phyloP scores from a whole-genome alignment of 768 basidiomycete species.

The Boletus edulis region DNA sequence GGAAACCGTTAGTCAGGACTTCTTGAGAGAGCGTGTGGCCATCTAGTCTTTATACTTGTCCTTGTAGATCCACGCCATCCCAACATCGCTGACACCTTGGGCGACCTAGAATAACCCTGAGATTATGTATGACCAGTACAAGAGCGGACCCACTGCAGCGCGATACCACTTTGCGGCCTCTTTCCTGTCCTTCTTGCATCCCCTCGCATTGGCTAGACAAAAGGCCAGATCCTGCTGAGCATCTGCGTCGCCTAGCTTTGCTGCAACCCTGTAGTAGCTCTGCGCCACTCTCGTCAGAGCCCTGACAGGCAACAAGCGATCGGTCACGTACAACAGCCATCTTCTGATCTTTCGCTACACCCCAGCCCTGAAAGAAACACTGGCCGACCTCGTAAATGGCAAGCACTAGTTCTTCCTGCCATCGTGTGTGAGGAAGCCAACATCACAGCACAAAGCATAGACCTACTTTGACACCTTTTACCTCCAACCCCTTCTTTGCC shows the following conservation, averaged over 20 bases:
- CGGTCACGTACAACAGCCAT: conserved; percentile 71
- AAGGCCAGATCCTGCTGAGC: conserved; percentile 86
- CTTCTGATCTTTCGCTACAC: conserved; percentile 81
- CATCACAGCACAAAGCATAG: background rate
- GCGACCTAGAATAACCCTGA: conserved; percentile 38
- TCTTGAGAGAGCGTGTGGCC: background rate
- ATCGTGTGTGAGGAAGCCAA: background rate
- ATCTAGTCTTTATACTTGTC: conserved; percentile 55
- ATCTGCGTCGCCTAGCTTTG: conserved; percentile 80
- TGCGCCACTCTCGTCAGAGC: conserved; percentile 25
- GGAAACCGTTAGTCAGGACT: background rate
- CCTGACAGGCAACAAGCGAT: background rate
- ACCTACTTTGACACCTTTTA: conserved; percentile 52
- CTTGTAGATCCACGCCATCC: conserved; percentile 91
- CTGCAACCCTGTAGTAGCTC: conserved; percentile 85
- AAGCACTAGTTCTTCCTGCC: conserved; percentile 74
- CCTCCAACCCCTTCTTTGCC: conserved; percentile 52
- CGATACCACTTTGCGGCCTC: conserved; percentile 90
- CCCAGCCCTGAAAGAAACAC: conserved; percentile 93
- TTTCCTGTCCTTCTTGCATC: conserved; percentile 85
- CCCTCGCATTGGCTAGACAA: conserved; percentile 82
- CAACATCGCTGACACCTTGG: conserved; percentile 79
- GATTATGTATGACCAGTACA: background rate
- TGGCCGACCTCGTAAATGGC: conserved; percentile 92
- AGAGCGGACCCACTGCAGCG: conserved; percentile 56